Base-by-base conservation (phyloP, 345 rosid genomes). In the Salix caprea region DNA sequence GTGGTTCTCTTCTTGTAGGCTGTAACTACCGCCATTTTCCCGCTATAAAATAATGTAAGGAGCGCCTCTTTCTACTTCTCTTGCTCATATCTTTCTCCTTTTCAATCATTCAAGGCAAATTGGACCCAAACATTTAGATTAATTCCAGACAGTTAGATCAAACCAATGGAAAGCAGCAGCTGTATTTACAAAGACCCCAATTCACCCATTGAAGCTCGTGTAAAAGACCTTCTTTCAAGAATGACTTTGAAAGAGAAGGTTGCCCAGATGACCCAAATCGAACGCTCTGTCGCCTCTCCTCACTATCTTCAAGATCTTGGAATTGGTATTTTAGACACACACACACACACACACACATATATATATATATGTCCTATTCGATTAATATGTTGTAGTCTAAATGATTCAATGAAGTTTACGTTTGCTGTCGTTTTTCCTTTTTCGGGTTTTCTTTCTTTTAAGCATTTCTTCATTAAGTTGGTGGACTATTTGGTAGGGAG, bases 261-360 rank as follows among this genome's bases (percentile, higher is more conserved):
- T 65, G 94, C 94, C 10, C 99, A 93, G 82, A 91, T 95, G 97
- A 88, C 94, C 62, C 96, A 93, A 73, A 89, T 91, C 65, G 96
- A 95, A 76, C 94, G 97, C 32, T 4, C 52, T 46, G 86, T 86
- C 39, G 87, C 91, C 78, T 76, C 87, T 79, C 79, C 90, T 50
- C 69, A 83, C 69, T 84, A 68, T 77, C 84, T 94, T 69, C 83
- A 74, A 58, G 86, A 86, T 82, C 64, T 76, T 44, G 84, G 80
- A 72, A 79, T 95, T 37, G 97, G 97, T 91, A 81, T n/a, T 40
- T 10, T 40, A 28, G 2, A 9, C 9, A 40, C 1, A 12, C 2
- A 32, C 5, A 32, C 4, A 32, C 34, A 32, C 0, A 32, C 34
- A 44, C 3, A 2, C 1, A 8, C 2, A 40, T 0, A 12, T 2